Evolutionary conservation across 2,329 filamentous ascomycete species (phyloP).

Genomic region (Aspergillus tamarii): DNA sequence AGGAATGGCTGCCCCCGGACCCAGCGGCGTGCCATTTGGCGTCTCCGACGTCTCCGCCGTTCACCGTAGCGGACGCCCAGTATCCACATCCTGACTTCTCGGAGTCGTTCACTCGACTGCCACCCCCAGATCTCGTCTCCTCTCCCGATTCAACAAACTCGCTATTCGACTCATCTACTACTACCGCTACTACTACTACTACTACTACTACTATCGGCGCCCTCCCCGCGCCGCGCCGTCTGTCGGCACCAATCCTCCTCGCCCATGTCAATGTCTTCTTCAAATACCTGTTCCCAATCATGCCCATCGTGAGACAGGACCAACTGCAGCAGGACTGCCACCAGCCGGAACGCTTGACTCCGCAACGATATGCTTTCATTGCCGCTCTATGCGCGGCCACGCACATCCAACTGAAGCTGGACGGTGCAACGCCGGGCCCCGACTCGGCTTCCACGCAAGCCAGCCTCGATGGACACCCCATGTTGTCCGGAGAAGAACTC

Average conservation of each 20-base stretch:
- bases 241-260: constrained; percentile 39
- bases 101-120: constrained; percentile 34
- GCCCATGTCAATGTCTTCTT: constrained; percentile 47
- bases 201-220: constrained; percentile 22
- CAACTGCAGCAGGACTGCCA: constrained; percentile 40
- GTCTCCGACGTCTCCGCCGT: constrained; percentile 32
- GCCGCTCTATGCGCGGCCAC: constrained; percentile 48
- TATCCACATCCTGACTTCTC: constrained; percentile 28
- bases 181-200: too few relatives aligned
- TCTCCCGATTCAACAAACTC: constrained; percentile 40
- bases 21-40: constrained; percentile 24
- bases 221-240: constrained; percentile 26
- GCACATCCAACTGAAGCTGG: constrained; percentile 49
- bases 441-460: constrained; percentile 38
- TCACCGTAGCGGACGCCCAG: constrained; percentile 28
- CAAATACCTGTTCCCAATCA: constrained; percentile 48
- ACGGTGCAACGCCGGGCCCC: constrained; percentile 31
- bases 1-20: constrained; percentile 23
- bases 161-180: constrained; percentile 30
- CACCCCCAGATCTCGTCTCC: constrained; percentile 35
- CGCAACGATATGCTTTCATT: constrained; percentile 45
- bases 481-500: constrained; percentile 67
- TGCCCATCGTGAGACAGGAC: constrained; percentile 45
- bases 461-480: constrained; percentile 59
- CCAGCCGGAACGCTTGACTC: constrained; percentile 57